Evolutionary conservation across 2,329 filamentous ascomycete species (phyloP).

Genomic region (Trichophyton equinum): DNA sequence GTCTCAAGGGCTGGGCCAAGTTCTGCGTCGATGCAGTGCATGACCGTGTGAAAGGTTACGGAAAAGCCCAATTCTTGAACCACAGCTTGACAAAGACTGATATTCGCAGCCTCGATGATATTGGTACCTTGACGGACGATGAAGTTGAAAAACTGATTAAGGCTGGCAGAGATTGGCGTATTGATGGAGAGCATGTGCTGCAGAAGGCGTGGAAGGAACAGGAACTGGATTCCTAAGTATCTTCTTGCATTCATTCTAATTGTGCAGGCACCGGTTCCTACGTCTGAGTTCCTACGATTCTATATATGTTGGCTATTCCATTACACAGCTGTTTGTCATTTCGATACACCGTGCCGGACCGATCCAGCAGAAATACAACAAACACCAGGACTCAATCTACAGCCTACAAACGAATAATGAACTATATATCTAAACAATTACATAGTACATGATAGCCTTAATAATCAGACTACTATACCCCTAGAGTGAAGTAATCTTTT

Average conservation of each 20-base stretch:
- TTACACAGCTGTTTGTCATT: not conserved
- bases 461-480: not conserved
- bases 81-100: conserved; percentile 19
- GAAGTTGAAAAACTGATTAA: conserved; percentile 24
- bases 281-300: not conserved
- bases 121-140: conserved; percentile 25
- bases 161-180: conserved; percentile 21
- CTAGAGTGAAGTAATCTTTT: not conserved
- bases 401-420: not conserved
- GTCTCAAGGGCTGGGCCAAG: conserved; percentile 42
- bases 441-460: not conserved
- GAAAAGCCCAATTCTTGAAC: conserved; percentile 21
- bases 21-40: conserved; percentile 37
- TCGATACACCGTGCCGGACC: no score
- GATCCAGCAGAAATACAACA: not conserved
- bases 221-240: not conserved
- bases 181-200: conserved; percentile 26
- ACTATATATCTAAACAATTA: not conserved
- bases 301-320: not conserved
- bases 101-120: conserved; percentile 24
- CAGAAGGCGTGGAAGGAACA: conserved; percentile 21
- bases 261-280: not conserved
- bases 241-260: not conserved
- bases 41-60: conserved; percentile 17
- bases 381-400: not conserved